Evolutionary conservation across 2,329 filamentous ascomycete genomes (phyloP).

Genomic region (Elsinoe arachidis): DNA sequence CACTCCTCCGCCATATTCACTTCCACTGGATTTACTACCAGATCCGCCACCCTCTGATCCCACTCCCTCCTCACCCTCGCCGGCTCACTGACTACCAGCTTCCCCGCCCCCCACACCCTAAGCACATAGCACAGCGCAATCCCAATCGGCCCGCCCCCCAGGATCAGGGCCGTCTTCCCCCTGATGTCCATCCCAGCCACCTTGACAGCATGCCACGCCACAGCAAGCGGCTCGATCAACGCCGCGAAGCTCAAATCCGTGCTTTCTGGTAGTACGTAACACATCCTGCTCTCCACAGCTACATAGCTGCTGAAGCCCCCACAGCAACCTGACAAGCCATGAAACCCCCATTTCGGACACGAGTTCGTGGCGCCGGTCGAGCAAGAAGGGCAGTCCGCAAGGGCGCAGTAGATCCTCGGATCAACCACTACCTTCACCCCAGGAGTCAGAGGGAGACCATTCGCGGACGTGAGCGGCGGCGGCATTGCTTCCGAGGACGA

Average conservation of each 20-base stretch:
- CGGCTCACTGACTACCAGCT: slow-evolving; percentile 19
- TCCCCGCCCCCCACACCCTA: slow-evolving; percentile 15
- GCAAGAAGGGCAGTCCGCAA: slow-evolving; percentile 17
- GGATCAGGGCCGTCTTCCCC: slow-evolving; percentile 17
- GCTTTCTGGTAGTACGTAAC: slow-evolving; percentile 17
- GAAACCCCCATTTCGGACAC: slow-evolving; percentile 19
- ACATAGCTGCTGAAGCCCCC: slow-evolving; percentile 20
- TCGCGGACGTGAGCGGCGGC: slow-evolving; percentile 8
- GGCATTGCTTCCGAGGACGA: not conserved
- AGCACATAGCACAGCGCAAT: slow-evolving; percentile 19
- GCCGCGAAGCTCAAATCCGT: slow-evolving; percentile 18
- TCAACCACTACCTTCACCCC: slow-evolving; percentile 21
- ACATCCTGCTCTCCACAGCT: slow-evolving; percentile 14
- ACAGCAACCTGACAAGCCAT: slow-evolving; percentile 18
- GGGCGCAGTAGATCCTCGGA: slow-evolving; percentile 18
- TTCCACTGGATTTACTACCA: slow-evolving; percentile 19
- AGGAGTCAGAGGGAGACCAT: slow-evolving; percentile 14
- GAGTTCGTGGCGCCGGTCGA: slow-evolving; percentile 15
- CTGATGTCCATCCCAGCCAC: slow-evolving; percentile 15
- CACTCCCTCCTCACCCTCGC: slow-evolving; percentile 17
- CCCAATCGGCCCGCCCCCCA: slow-evolving; percentile 21
- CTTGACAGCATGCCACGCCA: slow-evolving; percentile 19
- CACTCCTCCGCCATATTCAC: slow-evolving; percentile 18
- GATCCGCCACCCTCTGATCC: slow-evolving; percentile 14
- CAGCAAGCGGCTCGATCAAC: slow-evolving; percentile 20